A percentile compares a stretch with the other conserved stretches of the same genome.
These are phyloP conservation scores for Barnettozyma pratensis DNA, from an alignment of 805 yeast species.

Conservation along the genomic window DNA sequence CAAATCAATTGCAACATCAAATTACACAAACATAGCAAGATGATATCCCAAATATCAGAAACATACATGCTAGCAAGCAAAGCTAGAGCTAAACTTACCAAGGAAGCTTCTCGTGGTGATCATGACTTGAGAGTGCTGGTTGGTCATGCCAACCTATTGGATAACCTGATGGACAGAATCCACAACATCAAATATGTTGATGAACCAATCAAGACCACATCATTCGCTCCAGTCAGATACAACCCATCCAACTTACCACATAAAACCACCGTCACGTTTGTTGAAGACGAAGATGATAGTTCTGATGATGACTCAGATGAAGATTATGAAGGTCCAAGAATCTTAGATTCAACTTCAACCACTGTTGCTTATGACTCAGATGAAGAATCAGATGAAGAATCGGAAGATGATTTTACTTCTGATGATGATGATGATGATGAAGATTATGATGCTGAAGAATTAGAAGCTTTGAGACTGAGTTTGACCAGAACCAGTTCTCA, in stretches of 20 bases:
- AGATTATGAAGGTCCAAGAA: constrained; percentile 13
- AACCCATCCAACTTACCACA: constrained; percentile 3
- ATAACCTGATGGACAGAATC: constrained; percentile 22
- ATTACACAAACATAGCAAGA: neutral
- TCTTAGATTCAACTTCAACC: neutral
- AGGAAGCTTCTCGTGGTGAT: constrained; percentile 22
- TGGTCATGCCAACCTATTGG: constrained; percentile 25
- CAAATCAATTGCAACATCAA: neutral
- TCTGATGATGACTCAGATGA: constrained; percentile 16
- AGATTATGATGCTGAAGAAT: constrained; percentile 5
- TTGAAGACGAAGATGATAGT: constrained; percentile 10
- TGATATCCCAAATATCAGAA: constrained; percentile 19
- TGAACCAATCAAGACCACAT: constrained; percentile 6
- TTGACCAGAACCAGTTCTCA: neutral
- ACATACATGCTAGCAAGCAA: constrained; percentile 21
- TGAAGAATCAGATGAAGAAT: constrained; percentile 11
- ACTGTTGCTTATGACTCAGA: constrained; percentile 8
- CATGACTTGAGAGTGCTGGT: constrained; percentile 22
- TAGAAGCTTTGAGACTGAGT: constrained; percentile 6
- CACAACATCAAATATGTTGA: constrained; percentile 11
- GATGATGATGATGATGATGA: constrained; percentile 14
- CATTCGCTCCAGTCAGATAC: constrained; percentile 10
- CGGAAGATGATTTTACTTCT: constrained; percentile 4
- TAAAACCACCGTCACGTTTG: constrained; percentile 8
- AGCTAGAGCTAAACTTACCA: constrained; percentile 22